Evolutionary conservation across 1,284 basidiomycete genomes (phyloP), one percentile per base, ranked within the genome.

Genomic region (Puccinia brachypodii): DNA sequence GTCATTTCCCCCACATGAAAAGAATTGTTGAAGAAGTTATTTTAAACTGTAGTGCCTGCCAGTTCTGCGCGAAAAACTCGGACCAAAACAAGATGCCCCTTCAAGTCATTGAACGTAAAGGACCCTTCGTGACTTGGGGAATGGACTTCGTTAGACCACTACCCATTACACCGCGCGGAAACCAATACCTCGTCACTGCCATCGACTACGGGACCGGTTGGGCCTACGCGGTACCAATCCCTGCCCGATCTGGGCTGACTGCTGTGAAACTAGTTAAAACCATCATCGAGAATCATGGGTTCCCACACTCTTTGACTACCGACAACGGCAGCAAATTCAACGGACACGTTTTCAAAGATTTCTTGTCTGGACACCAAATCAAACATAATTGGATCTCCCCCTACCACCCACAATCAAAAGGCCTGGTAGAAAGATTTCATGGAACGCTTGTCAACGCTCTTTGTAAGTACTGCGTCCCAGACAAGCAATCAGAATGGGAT

Each of bases 161-260:
- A 22, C 33, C 40, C 1, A 76, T 25, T 62, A 62, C 74, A 0
- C 22, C 16, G 16, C n/a, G 36, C 1, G 40, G 40, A 25, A 76
- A 76, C 8, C 50, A 76, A 76, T 64, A 76, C 25, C 2, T 76
- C 0, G 38, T 76, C 1, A 76, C 74, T 0, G 58, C 74, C 9
- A 66, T 76, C 9, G 75, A 76, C 16, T 76, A 76, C n/a, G 75
- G 75, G 0, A 76, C 75, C 47, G 75, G 75, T 0, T 76, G 75
- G 56, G 75, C 75, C 0, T 76, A 76, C 40, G 75, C 75, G 9
- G 31, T 62, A 22, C n/a, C 75, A 0, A n/a, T 76, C 0, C 25
- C 8, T 22, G 28, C 56, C 0, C 16, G 28, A 3, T 76, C 75
- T 28, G 42, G 53, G 0, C 19, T 50, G 8, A 60, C 75, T 33